phyloP scores from a whole-genome alignment of 805 yeast species.

The Candida sithepensis region DNA sequence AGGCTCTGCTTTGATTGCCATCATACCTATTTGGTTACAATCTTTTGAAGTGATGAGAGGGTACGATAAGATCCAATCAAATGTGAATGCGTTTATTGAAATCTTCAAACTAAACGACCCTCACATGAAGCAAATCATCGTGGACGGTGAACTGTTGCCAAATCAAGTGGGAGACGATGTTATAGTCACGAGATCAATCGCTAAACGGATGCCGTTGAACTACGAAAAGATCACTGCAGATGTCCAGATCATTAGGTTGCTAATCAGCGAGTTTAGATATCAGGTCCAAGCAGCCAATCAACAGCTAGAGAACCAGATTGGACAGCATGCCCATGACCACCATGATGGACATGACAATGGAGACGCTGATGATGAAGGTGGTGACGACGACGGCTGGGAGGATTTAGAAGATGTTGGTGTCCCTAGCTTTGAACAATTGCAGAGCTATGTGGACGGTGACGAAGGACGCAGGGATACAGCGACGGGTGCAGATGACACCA shows the following conservation, averaged over 20 bases:
- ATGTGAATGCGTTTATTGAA: constrained; percentile 67
- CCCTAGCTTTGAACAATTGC: constrained; percentile 59
- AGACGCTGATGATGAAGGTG: constrained; percentile 37
- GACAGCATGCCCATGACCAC: constrained; percentile 38
- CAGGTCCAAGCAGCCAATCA: constrained; percentile 41
- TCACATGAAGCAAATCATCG: constrained; percentile 47
- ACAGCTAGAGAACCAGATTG: neutral
- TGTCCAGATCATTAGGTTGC: constrained; percentile 66
- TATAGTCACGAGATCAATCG: constrained; percentile 86
- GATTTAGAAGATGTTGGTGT: constrained; percentile 67
- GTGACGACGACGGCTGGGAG: constrained; percentile 66
- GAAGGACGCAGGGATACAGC: constrained; percentile 25
- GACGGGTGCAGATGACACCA: constrained; percentile 28
- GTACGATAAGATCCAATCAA: constrained; percentile 61
- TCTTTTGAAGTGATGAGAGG: constrained; percentile 82
- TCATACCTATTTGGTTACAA: constrained; percentile 78
- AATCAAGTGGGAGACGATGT: constrained; percentile 46
- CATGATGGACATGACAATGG: constrained; percentile 10
- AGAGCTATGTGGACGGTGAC: constrained; percentile 49
- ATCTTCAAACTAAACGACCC: constrained; percentile 58
- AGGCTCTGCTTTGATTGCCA: constrained; percentile 45
- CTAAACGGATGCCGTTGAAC: constrained; percentile 57
- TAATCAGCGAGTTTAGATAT: constrained; percentile 64
- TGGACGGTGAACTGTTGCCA: constrained; percentile 75
- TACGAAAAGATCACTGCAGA: constrained; percentile 67